These are phyloP conservation scores for Aspergillus cejpii DNA, from an alignment of 2,329 filamentous ascomycete genomes.

Conservation along the genomic window DNA sequence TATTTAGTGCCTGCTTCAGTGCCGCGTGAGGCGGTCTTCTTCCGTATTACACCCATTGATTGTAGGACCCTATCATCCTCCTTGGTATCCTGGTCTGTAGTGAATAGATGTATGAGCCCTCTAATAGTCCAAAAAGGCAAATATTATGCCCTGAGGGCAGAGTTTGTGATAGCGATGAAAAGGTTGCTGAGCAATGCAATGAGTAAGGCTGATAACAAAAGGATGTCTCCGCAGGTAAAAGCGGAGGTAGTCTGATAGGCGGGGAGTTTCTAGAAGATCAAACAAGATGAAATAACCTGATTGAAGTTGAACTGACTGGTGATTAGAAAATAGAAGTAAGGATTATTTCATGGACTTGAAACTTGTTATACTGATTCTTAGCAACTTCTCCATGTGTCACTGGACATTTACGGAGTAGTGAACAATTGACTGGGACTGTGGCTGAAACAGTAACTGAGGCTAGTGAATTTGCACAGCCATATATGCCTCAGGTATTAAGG, in stretches of 20 bases:
- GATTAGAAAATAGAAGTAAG: not conserved
- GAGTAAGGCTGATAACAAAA: conserved; percentile 8
- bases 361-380: not conserved
- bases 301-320: not conserved
- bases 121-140: conserved; percentile 26
- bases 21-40: conserved; percentile 80
- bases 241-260: conserved; percentile 8
- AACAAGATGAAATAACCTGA: not conserved
- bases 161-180: not conserved
- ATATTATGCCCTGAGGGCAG: not conserved
- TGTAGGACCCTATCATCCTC: conserved; percentile 37
- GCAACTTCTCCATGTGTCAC: not conserved
- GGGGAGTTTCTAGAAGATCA: not conserved
- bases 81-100: conserved; percentile 29
- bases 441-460: not conserved
- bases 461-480: conserved; percentile 6
- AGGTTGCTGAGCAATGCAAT: conserved; percentile 3
- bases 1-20: conserved; percentile 90
- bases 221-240: conserved; percentile 18
- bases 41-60: conserved; percentile 86
- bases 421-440: conserved; percentile 2
- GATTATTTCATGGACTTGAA: not conserved
- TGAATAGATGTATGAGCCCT: conserved; percentile 24
- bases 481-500: conserved; percentile 6
- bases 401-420: not conserved